These are phyloP conservation scores for Fusarium sarcochroum DNA, from an alignment of 2,329 filamentous ascomycete genomes.

Conservation along the genomic window DNA sequence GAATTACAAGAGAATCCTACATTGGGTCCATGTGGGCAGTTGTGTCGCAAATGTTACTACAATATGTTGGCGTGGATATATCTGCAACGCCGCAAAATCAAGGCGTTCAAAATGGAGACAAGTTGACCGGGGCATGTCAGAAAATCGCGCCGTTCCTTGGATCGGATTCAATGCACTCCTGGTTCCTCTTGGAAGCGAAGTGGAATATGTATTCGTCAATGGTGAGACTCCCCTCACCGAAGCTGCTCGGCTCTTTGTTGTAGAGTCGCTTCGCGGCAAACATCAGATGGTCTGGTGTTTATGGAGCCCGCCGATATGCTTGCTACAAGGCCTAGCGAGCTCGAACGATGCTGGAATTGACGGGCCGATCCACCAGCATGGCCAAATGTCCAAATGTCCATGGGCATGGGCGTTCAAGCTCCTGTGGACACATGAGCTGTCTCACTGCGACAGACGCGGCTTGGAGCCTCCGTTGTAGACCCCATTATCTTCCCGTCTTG, in stretches of 20 bases:
- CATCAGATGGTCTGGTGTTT: conserved; percentile 34
- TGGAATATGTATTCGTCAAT: conserved; percentile 7
- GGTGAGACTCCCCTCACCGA: conserved; percentile 6
- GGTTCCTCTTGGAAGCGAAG: conserved; percentile 1
- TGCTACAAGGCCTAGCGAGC: conserved; percentile 21
- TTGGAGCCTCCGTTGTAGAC: conserved; percentile 27
- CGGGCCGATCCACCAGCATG: conserved; percentile 41
- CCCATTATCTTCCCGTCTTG: conserved; percentile 37
- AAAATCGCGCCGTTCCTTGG: conserved; percentile 28
- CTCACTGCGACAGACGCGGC: conserved; percentile 18
- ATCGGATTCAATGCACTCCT: conserved; percentile 3
- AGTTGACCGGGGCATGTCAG: conserved; percentile 23
- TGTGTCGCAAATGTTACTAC: background rate
- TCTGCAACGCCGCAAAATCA: conserved; percentile 22
- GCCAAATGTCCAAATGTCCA: conserved; percentile 7
- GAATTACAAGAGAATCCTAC: background rate
- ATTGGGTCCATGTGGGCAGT: background rate
- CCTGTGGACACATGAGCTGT: conserved; percentile 18
- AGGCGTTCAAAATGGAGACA: conserved; percentile 20
- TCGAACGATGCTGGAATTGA: conserved; percentile 41
- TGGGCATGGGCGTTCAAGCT: conserved; percentile 8
- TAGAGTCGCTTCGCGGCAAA: conserved; percentile 21
- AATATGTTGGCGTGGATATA: background rate
- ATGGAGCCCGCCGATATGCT: conserved; percentile 29
- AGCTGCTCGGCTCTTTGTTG: background rate